phyloP scores from a whole-genome alignment of 2,329 filamentous ascomycete species.

The Mariannaea elegans region DNA sequence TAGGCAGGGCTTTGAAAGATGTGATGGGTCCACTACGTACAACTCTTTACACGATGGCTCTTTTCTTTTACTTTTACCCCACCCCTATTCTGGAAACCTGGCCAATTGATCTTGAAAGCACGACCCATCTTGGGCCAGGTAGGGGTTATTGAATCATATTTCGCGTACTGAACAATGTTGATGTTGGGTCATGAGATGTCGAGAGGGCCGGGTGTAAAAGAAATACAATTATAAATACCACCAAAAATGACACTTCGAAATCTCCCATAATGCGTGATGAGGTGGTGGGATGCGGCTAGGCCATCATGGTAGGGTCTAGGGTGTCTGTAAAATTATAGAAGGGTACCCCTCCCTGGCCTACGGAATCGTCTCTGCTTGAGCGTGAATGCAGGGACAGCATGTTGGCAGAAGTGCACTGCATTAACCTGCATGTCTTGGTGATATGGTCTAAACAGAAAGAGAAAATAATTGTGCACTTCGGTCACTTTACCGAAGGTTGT shows the following conservation, averaged over 20 bases:
- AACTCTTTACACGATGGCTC: not conserved
- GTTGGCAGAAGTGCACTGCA: constrained; percentile 12
- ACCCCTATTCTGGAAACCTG: not conserved
- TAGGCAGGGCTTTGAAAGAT: constrained; percentile 13
- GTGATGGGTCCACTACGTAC: not conserved
- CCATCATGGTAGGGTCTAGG: not conserved
- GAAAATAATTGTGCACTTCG: constrained; percentile 17
- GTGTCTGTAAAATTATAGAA: constrained; percentile 10
- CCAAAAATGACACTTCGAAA: constrained; percentile 6
- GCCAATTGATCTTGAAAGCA: not conserved
- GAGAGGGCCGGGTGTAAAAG: not conserved
- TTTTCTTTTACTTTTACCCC: constrained; percentile 1
- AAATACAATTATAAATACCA: constrained; percentile 8
- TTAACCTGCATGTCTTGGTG: constrained; percentile 20
- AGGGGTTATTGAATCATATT: not conserved
- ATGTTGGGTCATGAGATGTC: constrained; percentile 9
- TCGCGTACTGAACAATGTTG: not conserved
- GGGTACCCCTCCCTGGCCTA: constrained; percentile 6
- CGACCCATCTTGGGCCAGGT: not conserved
- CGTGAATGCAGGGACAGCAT: constrained; percentile 18
- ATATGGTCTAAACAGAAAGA: constrained; percentile 15
- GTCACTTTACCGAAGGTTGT: constrained; percentile 17
- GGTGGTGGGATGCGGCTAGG: constrained; percentile 7
- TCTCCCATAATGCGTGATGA: constrained; percentile 13
- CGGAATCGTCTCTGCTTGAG: constrained; percentile 15